These are phyloP conservation scores for Hericium coralloides DNA, from an alignment of 768 basidiomycete genomes.

Conservation along the genomic window DNA sequence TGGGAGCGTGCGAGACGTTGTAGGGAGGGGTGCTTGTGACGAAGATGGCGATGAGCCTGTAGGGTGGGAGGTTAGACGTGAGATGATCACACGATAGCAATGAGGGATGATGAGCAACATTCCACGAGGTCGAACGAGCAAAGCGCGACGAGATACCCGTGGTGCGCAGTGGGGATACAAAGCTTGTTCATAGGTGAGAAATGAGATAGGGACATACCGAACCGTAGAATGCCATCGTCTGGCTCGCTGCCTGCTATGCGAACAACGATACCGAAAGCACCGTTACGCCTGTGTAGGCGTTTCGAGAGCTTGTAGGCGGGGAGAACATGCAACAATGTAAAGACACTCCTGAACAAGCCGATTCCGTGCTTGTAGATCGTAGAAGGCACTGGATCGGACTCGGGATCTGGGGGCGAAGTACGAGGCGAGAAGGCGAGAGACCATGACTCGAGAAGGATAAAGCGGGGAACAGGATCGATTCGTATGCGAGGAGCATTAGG, in stretches of 20 bases:
- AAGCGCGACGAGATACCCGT: not conserved
- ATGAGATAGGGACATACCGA: slow-evolving; percentile 25
- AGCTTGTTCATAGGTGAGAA: too few relatives aligned
- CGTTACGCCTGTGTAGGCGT: slow-evolving; percentile 42
- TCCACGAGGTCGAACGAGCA: not conserved
- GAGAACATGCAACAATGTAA: slow-evolving; percentile 60
- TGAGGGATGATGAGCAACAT: not conserved
- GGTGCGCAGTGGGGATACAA: too few relatives aligned
- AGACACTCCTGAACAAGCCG: slow-evolving; percentile 71
- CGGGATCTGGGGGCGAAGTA: not conserved
- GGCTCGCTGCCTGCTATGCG: slow-evolving; percentile 26
- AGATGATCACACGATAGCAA: not conserved
- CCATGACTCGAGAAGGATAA: slow-evolving; percentile 71
- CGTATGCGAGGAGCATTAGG: slow-evolving; percentile 37
- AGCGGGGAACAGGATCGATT: slow-evolving; percentile 59
- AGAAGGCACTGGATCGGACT: slow-evolving; percentile 50
- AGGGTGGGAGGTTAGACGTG: slow-evolving; percentile 18
- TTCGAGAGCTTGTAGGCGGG: slow-evolving; percentile 71
- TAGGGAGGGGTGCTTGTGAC: slow-evolving; percentile 31
- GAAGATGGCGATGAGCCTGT: slow-evolving; percentile 31
- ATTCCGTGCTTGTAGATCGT: slow-evolving; percentile 84
- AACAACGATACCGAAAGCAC: slow-evolving; percentile 40
- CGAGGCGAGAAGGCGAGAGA: slow-evolving; percentile 35
- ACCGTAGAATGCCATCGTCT: slow-evolving; percentile 24
- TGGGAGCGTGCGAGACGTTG: slow-evolving; percentile 52